Percentiles rank a stretch among this genome's conserved stretches.
Evolutionary conservation across 768 basidiomycete genomes (phyloP).

Genomic region (Clavaria fumosa): DNA sequence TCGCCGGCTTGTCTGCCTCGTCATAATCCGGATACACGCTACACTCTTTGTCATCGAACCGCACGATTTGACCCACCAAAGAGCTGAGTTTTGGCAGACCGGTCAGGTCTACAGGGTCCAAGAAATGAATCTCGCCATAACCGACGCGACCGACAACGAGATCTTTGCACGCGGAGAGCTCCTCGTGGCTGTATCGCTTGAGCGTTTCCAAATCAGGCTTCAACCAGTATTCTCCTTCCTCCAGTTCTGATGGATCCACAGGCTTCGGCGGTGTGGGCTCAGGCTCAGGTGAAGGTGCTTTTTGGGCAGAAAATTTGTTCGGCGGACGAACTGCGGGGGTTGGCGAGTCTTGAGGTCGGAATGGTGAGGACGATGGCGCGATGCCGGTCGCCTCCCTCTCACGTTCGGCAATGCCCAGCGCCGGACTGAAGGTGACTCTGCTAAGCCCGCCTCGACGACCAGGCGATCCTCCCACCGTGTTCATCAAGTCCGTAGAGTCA

Average conservation of each 20-base stretch:
- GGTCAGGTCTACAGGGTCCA: constrained; percentile 74
- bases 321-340: constrained; percentile 11
- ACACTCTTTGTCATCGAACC: constrained; percentile 85
- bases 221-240: constrained; percentile 87
- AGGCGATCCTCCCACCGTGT: constrained; percentile 31
- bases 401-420: constrained; percentile 56
- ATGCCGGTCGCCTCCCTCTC: constrained; percentile 43
- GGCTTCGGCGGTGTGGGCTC: constrained; percentile 7
- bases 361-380: constrained; percentile 24
- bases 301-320: constrained; percentile 1
- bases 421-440: constrained; percentile 62
- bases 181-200: constrained; percentile 52
- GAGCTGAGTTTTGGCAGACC: constrained; percentile 63
- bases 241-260: constrained; percentile 19
- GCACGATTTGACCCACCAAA: constrained; percentile 73
- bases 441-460: constrained; percentile 25
- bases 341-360: constrained; percentile 21
- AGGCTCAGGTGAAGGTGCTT: constrained; percentile 13
- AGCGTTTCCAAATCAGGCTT: constrained; percentile 65
- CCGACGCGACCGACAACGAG: constrained; percentile 86
- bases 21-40: constrained; percentile 87
- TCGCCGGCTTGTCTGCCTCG: constrained; percentile 69
- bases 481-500: constrained; percentile 56
- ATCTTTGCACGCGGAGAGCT: constrained; percentile 56
- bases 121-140: constrained; percentile 78